A percentile compares a stretch with the other conserved stretches of the same genome.
phyloP scores from a whole-genome alignment of 192 early-diverging fungal species.

The Oehlia diaphana region DNA sequence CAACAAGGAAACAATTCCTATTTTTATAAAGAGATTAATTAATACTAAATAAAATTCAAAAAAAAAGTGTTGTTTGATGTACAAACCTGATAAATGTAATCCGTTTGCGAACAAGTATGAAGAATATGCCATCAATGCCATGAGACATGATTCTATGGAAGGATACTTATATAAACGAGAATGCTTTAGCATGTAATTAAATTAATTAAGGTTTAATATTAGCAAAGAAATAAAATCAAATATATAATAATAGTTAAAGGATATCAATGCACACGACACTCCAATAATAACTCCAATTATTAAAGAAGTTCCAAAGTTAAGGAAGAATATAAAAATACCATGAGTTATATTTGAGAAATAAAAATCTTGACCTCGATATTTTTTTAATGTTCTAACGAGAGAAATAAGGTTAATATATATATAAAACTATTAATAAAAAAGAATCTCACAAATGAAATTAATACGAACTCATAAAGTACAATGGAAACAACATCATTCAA shows the following conservation, averaged over 20 bases:
- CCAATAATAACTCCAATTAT: conserved; percentile 81
- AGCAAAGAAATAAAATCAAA: not conserved
- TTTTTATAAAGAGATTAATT: not conserved
- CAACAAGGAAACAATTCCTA: conserved; percentile 85
- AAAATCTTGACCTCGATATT: conserved; percentile 73
- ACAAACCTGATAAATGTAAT: conserved; percentile 14
- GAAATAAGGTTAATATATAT: not conserved
- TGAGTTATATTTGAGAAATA: conserved; percentile 60
- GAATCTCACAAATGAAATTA: not conserved
- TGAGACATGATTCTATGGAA: conserved; percentile 84
- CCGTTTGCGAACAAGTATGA: conserved; percentile 91
- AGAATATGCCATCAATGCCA: conserved; percentile 86
- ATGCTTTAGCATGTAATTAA: conserved; percentile 66
- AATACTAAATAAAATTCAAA: not conserved
- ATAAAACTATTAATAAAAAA: not conserved
- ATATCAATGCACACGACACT: conserved; percentile 72
- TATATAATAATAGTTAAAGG: conserved; percentile 7
- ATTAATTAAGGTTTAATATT: not conserved
- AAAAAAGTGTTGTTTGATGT: not conserved
- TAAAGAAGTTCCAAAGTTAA: conserved; percentile 81
- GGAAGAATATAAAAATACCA: conserved; percentile 72
- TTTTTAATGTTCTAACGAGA: conserved; percentile 64
- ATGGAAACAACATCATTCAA: conserved; percentile 98
- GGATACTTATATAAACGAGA: conserved; percentile 81
- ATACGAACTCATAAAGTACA: conserved; percentile 80